Base-by-base conservation (phyloP, 2,329 filamentous ascomycete genomes). In the Aspergillus piperis region DNA sequence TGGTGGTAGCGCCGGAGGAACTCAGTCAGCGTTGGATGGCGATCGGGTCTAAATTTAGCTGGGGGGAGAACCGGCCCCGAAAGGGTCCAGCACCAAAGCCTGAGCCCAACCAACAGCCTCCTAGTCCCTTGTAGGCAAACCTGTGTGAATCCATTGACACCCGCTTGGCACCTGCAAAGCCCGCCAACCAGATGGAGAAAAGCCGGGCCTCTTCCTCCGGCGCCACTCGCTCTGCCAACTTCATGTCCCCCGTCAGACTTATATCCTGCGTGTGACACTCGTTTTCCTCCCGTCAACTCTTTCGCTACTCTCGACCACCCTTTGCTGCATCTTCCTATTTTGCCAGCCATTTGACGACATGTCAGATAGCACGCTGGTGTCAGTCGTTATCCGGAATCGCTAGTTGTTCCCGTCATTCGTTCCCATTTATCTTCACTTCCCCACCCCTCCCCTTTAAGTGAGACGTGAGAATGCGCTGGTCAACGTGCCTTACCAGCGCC, bases 401-500 rank as follows among this genome's bases (percentile, higher is more conserved):
- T 36, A 36, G 30, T 36, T 30, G 10, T 11, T 11, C 11, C 30
- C 30, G 30, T 36, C 30, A 13, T 36, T 36, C 30, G 30, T 5
- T 36, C 30, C 30, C 27, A 25, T 3, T n/a, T 30, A 50, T 17
- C 25, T 27, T 30, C 27, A n/a, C 47, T 17, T 13, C 19, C 15
- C 47, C 25, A n/a, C 25, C 47, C 2, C 17, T 25, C 27, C 47
- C 25, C 47, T 8, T 21, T 11, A 19, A 44, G 8, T 19, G 41
- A 44, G 41, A 23, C 13, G 23, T 30, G 52, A 54, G 25, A 44
- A 55, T 55, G 53, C 42, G 53, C 39, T 55, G 53, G 53, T 21
- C 53, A 65, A 63, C 72, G 47, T 60, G 72, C 54, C 64, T 76
- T 30, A 65, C 72, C 19, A 69, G 68, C 62, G 65, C 79, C 62